Evolutionary conservation across 768 basidiomycete species (phyloP).

Genomic region (Suillus paluster): DNA sequence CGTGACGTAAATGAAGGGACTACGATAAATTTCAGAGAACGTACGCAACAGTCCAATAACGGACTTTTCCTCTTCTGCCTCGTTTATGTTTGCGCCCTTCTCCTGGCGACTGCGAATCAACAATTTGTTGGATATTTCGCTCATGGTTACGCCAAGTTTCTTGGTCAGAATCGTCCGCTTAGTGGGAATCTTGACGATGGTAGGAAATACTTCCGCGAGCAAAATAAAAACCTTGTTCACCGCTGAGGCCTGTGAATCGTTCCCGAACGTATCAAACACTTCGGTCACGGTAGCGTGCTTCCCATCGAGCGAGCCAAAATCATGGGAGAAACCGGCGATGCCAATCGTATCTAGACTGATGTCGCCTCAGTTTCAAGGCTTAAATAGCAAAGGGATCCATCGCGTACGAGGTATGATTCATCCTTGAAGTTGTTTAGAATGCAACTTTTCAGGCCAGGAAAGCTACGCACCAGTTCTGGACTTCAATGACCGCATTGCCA

Average conservation of each 20-base stretch:
- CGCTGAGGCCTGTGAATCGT: slow-evolving; percentile 19
- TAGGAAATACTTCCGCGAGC: too few species aligned
- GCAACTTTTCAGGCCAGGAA: not conserved
- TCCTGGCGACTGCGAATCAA: too few species aligned
- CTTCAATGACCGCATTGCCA: slow-evolving; percentile 46
- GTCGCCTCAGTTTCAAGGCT: not conserved
- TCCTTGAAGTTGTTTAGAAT: slow-evolving; percentile 28
- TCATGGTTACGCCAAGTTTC: too few species aligned
- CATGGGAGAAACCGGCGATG: slow-evolving; percentile 49
- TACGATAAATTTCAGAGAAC: too few species aligned
- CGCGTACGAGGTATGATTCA: slow-evolving; percentile 50
- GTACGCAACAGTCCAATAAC: too few species aligned
- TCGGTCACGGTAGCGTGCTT: slow-evolving; percentile 29
- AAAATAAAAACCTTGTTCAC: slow-evolving; percentile 24
- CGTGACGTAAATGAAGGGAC: too few species aligned
- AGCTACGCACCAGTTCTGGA: slow-evolving; percentile 47
- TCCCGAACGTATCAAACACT: slow-evolving; percentile 29
- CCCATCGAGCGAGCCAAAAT: slow-evolving; percentile 47
- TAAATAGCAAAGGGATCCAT: not conserved
- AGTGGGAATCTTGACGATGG: too few species aligned
- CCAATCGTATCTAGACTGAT: slow-evolving; percentile 48
- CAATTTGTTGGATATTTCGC: too few species aligned
- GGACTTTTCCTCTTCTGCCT: too few species aligned
- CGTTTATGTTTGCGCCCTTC: too few species aligned
- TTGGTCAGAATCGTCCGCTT: too few species aligned